Base-by-base conservation (phyloP, 805 yeast species). In the Candida qinlingensis region DNA sequence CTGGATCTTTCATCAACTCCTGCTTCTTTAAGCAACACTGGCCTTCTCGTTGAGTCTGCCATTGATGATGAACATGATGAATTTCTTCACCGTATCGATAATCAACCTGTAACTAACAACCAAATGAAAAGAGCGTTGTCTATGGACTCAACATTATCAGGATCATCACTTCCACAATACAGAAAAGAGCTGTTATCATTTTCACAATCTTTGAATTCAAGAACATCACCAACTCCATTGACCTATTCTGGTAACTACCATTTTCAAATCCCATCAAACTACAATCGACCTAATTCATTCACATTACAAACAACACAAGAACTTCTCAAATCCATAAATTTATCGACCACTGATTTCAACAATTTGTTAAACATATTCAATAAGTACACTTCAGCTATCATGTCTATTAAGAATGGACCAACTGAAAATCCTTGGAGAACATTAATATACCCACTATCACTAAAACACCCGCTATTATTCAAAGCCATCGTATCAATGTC, bases 401-500 rank as follows among this genome's bases (percentile, higher is more conserved):
- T 83, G 77, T 78, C 85, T 6, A 79, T 83, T 48, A 81, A 79
- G 54, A 77, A 80, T 53, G 87, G 86, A 0, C 79, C 79, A 0
- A 64, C 75, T 3, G 87, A 81, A 52, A 83, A 83, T 56, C 89
- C 88, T 6, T 83, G 89, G 89, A 64, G 84, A 44, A 71, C 74
- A 7, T 56, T 76, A 38, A 64, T 82, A 42, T 61, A 82, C 57
- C 87, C 88, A 1, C 60, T 80, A 41, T 81, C 86, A 0, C 55
- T 67, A n/a, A 65, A 73, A 31, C 73, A 80, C 54, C 70, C 82
- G 1, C 83, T 81, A 10, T 64, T 83, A 49, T 76, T 76, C 65
- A 78, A 82, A 57, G 80, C 87, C 1, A 67, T 83, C 42, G 80
- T 85, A 2, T 78, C 87, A 5, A 80, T 83, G 83, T 79, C 88